A percentile compares a stretch with the other conserved stretches of the same genome.
Evolutionary conservation across 192 early-diverging fungal genomes (phyloP).

Genomic region (Dissophora ornata): DNA sequence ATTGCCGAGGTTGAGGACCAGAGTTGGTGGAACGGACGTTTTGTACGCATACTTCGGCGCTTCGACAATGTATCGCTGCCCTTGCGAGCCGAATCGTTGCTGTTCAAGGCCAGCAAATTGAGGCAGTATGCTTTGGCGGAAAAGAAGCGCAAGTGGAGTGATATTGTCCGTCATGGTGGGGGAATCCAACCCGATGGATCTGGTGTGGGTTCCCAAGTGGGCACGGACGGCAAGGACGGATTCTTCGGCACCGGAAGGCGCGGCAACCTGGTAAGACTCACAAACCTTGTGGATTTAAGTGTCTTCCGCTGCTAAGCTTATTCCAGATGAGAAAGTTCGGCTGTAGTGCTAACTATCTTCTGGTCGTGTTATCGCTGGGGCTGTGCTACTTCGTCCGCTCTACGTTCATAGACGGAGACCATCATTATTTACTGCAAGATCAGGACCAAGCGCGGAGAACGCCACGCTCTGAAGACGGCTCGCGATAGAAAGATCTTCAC

Average conservation of each 20-base stretch:
- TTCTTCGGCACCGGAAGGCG: slow-evolving; percentile 38
- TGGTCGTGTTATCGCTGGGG: not conserved
- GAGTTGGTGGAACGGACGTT: not conserved
- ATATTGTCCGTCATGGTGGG: slow-evolving; percentile 54
- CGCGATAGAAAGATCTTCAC: slow-evolving; percentile 56
- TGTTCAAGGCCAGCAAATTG: slow-evolving; percentile 52
- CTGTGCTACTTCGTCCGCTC: not conserved
- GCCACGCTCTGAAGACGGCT: slow-evolving; percentile 58
- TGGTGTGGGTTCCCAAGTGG: slow-evolving; percentile 35
- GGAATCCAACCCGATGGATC: slow-evolving; percentile 50
- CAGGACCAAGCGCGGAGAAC: slow-evolving; percentile 33
- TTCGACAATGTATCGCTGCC: slow-evolving; percentile 42
- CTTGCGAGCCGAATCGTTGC: slow-evolving; percentile 44
- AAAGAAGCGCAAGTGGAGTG: slow-evolving; percentile 31
- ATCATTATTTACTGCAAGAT: slow-evolving; percentile 27
- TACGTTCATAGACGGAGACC: slow-evolving; percentile 24
- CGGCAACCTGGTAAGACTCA: slow-evolving; percentile 39
- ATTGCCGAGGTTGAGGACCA: slow-evolving; percentile 1
- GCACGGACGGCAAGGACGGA: slow-evolving; percentile 49
- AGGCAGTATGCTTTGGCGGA: slow-evolving; percentile 51
- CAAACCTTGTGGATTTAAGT: not conserved
- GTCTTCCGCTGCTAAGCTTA: not conserved
- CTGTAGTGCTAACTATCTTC: slow-evolving; percentile 9
- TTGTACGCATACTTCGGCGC: slow-evolving; percentile 17
- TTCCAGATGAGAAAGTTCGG: slow-evolving; percentile 19